A percentile compares a stretch with the other conserved stretches of the same genome.
Conservation (phyloP, 2,329 filamentous ascomycete species). For the Lecanicillium sp. region DNA sequence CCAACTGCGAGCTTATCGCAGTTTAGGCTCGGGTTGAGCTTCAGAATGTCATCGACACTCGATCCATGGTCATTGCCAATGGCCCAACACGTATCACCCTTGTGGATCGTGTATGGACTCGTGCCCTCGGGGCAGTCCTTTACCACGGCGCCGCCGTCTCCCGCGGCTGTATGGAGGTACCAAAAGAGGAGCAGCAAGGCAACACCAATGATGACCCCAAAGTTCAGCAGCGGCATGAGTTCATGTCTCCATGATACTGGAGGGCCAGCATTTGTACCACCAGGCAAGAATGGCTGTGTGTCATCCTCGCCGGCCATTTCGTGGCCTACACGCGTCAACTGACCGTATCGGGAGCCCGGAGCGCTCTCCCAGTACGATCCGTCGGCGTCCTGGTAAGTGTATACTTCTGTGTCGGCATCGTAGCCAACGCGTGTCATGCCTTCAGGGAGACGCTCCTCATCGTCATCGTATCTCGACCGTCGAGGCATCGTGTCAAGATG, state of each 20-base stretch:
- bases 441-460: conserved; percentile 47
- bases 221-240: conserved; percentile 52
- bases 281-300: conserved; percentile 26
- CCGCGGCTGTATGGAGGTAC: conserved; percentile 34
- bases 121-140: conserved; percentile 26
- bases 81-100: conserved; percentile 49
- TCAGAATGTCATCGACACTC: conserved; percentile 39
- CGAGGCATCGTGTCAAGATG: conserved; percentile 30
- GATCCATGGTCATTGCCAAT: conserved; percentile 39
- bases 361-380: conserved; percentile 46
- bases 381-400: conserved; percentile 44
- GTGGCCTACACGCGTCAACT: conserved; percentile 34
- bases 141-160: conserved; percentile 16
- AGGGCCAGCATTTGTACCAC: conserved; percentile 15
- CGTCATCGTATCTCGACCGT: conserved; percentile 38
- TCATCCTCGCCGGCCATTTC: conserved; percentile 18
- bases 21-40: conserved; percentile 39
- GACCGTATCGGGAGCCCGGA: conserved; percentile 44
- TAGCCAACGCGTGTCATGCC: conserved; percentile 51
- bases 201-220: conserved; percentile 47
- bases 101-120: conserved; percentile 33
- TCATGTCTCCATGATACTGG: conserved; percentile 44
- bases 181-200: conserved; percentile 45
- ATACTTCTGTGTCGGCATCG: conserved; percentile 48
- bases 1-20: conserved; percentile 41